These are phyloP conservation scores for Adansonia digitata DNA, from an alignment of 345 rosid genomes.

Conservation along the genomic window DNA sequence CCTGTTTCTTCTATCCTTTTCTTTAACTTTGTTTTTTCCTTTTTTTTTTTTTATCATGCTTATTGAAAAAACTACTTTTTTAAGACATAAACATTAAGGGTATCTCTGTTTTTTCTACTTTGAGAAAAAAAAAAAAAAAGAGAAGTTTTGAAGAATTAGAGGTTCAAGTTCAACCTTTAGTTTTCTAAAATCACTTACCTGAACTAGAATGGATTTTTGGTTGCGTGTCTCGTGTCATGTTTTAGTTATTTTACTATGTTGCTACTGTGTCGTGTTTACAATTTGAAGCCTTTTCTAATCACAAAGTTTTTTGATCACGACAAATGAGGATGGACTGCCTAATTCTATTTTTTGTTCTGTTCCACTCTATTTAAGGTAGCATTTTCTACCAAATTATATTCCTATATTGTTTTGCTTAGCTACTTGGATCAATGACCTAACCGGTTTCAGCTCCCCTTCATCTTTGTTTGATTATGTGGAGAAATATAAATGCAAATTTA, in stretches of 20 bases:
- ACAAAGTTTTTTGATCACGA: no score
- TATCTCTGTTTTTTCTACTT: neutral
- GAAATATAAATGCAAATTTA: neutral
- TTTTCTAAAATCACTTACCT: neutral
- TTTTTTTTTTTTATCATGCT: no score
- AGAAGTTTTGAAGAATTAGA: conserved; percentile 1
- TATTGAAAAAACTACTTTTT: neutral
- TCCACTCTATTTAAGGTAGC: no score
- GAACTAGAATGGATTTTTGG: no score
- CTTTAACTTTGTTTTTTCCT: neutral
- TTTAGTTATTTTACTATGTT: no score
- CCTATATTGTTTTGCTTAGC: neutral
- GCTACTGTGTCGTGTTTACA: no score
- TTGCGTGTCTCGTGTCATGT: no score
- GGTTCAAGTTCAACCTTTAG: neutral
- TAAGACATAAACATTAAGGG: neutral
- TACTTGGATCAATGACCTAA: no score
- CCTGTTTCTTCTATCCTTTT: neutral
- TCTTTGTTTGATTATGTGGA: neutral
- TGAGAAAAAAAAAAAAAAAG: no score
- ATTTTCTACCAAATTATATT: neutral
- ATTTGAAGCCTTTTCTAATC: no score
- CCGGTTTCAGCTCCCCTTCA: no score
- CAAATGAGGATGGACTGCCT: neutral
- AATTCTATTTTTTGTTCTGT: neutral